phyloP scores from a whole-genome alignment of 2,329 filamentous ascomycete genomes.

The Hypoxylon sp. region DNA sequence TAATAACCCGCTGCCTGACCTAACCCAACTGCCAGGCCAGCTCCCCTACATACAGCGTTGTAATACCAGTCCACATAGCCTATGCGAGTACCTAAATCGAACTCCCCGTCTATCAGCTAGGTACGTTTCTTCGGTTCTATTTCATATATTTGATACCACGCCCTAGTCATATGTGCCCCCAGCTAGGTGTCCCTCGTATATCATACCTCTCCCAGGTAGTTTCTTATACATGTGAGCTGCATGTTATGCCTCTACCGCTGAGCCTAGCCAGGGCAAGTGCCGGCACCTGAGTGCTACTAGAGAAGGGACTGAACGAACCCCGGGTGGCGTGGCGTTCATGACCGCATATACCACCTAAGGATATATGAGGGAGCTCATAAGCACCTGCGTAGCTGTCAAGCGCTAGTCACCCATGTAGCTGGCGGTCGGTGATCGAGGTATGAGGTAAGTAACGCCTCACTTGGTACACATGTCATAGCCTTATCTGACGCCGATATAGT shows the following conservation, averaged over 20 bases:
- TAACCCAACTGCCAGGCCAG: neutral
- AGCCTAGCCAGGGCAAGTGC: neutral
- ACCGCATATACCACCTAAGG: constrained; percentile 2
- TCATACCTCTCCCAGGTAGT: neutral
- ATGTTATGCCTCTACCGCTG: neutral
- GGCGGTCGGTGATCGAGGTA: constrained; percentile 2
- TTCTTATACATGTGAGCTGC: neutral
- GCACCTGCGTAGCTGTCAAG: no score
- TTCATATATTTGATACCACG: neutral
- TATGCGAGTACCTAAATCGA: no score
- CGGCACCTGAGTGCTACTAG: constrained; percentile 10
- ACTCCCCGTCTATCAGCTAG: no score
- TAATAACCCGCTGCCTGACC: constrained; percentile 1
- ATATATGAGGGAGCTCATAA: neutral
- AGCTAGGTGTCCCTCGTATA: neutral
- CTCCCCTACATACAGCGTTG: neutral
- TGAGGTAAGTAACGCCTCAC: neutral
- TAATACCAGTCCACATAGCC: neutral
- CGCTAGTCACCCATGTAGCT: neutral
- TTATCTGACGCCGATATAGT: constrained; percentile 7
- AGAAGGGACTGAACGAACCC: constrained; percentile 4
- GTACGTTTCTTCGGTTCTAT: no score
- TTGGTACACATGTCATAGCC: constrained; percentile 15
- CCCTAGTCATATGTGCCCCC: neutral
- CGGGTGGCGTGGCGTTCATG: constrained; percentile 9